Base-by-base conservation (phyloP, 1,284 basidiomycete species). In the Ganoderma leucocontextum region DNA sequence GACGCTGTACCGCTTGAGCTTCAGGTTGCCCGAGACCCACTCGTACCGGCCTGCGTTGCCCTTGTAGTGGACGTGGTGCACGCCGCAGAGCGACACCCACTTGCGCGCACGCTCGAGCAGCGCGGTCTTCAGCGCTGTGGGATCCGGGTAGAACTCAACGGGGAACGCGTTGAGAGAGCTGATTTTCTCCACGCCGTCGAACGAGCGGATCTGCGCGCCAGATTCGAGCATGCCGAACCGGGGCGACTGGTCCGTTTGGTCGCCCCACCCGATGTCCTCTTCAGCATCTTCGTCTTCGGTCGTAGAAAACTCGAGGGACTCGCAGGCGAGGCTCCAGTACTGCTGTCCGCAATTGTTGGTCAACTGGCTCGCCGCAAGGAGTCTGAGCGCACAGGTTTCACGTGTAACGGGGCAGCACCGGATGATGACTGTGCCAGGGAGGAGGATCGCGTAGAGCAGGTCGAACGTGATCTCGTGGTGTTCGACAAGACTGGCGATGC, bases 401-500 rank as follows among this genome's bases (percentile, higher is more conserved):
- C n/a, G 84, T 78, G 63, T 67, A 47, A 55, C 42, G 33, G 64
- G 58, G 49, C 62, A 63, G 29, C 61, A 53, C 7, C 47, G 42
- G 41, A 69, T 25, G 47, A 69, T 15, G 33, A 66, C 41, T 0
- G 57, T 55, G 7, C 62, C 64, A 1, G 68, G 68, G 33, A 69
- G n/a, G 41, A 69, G 61, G 58, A 69, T 60, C 15, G 68, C 64
- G 75, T 86, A 85, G 41, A 89, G 80, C 29, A 86, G 80, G 17
- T 85, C 82, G 72, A 82, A 89, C 3, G 85, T 86, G 70, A 89
- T 89, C 72, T 89, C 87, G 12, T 79, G 81, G 65, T 87, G 84
- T 2, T 82, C 73, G 13, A 80, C 83, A 29, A 89, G 80, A 33
- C 81, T 81, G 0, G 80, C 75, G 68, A 89, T 80, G 29, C 78